Base-by-base conservation (phyloP, 2,329 filamentous ascomycete species). In the Colletotrichum chrysophilum region DNA sequence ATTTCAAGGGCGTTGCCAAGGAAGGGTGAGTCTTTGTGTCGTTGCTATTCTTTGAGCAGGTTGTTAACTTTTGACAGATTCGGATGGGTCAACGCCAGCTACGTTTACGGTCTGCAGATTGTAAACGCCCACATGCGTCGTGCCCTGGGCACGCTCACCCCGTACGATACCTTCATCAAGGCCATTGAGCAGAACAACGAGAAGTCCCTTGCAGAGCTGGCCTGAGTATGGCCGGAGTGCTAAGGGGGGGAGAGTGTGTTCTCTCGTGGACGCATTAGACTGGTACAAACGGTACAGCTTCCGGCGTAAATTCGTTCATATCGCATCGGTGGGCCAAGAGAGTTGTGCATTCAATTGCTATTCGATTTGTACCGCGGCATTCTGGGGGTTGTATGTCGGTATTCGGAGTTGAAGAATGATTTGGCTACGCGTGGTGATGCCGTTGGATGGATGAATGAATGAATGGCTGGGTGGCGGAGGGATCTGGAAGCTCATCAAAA, bases 31-130 rank as follows among this genome's bases (percentile, higher is more conserved):
- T 92, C 56, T 56, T 61, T 30, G 38, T 28, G 21, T 48, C 26
- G 21, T 32, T 12, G 12, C 24, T 13, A 14, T 64, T 30, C 14
- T 10, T 55, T 18, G 48, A 8, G 26, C 52, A n/a, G 55, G 7
- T 43, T 77, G 75, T 83, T 86, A 77, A 86, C 79, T 30, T 38
- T 69, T 74, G 32, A 73, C 81, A 98, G 96, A 74, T 99, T 99
- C 82, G 97, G 96, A 68, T 99, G 97, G 97, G 97, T 98, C 81
- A 99, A 99, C 83, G 96, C 97, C 81, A 98, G 96, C 83, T 99
- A 98, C 83, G 94, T 98, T 73, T 97, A 97, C 82, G 97, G 96
- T 55, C 89, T 98, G 76, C 93, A 96, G 79, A 94, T 98, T 79
- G 90, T 98, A 76, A 96, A 94, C 80, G 94, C 95, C 36, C 95